Conservation (phyloP, 2,329 filamentous ascomycete genomes). For the Xylaria sp. region DNA sequence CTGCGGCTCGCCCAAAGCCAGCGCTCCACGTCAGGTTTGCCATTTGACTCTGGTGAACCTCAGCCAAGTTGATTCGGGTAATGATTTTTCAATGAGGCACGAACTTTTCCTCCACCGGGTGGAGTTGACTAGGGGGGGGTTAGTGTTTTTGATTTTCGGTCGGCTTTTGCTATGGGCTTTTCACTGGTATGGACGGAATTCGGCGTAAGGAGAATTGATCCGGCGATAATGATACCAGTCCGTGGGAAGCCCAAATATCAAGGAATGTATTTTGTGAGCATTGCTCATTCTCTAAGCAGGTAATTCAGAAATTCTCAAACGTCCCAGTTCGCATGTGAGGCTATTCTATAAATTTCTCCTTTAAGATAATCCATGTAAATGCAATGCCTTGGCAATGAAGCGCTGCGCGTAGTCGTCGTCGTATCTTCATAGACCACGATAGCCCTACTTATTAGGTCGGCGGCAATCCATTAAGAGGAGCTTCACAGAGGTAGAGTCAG, state of each 20-base stretch:
- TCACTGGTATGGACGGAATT: background rate
- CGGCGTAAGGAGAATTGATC: slow-evolving; percentile 9
- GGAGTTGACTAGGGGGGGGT: background rate
- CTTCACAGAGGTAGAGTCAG: background rate
- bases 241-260: slow-evolving; percentile 1
- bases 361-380: too few relatives aligned
- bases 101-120: background rate
- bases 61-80: background rate
- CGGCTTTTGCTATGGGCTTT: background rate
- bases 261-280: background rate
- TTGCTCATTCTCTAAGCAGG: too few relatives aligned
- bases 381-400: too few relatives aligned
- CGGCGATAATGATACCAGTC: slow-evolving; percentile 14
- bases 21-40: too few relatives aligned
- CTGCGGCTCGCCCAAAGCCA: too few relatives aligned
- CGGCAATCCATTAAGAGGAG: too few relatives aligned
- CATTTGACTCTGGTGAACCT: background rate
- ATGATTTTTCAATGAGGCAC: background rate
- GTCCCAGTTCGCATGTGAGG: too few relatives aligned
- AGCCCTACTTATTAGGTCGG: too few relatives aligned
- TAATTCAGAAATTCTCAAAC: too few relatives aligned
- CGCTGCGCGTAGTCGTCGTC: too few relatives aligned
- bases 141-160: background rate
- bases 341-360: too few relatives aligned
- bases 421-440: too few relatives aligned